These are phyloP conservation scores for Herpomyces periplanetae DNA, from an alignment of 2,329 filamentous ascomycete species.

Conservation along the genomic window DNA sequence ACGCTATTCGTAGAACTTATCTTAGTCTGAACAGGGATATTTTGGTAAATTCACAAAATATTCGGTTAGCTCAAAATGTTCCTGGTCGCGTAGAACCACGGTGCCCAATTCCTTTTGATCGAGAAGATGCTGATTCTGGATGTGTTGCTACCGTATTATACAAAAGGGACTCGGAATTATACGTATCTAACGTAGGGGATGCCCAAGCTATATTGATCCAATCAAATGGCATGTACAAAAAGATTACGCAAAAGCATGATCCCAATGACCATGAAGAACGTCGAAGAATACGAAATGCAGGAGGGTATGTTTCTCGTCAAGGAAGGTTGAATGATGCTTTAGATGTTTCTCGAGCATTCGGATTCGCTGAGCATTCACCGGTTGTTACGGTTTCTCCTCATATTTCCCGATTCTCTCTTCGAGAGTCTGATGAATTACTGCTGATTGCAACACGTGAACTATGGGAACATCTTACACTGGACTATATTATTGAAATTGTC, in stretches of 20 bases:
- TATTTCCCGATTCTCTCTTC: conserved; percentile 33
- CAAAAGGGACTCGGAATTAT: conserved; percentile 54
- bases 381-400: conserved; percentile 67
- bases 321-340: conserved; percentile 70
- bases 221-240: conserved; percentile 40
- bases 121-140: conserved; percentile 60
- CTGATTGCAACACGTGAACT: conserved; percentile 63
- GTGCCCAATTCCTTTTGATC: too few relatives aligned
- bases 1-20: conserved; percentile 57
- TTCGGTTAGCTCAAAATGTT: conserved; percentile 28
- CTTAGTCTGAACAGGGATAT: conserved; percentile 72
- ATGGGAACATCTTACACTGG: conserved; percentile 71
- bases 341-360: conserved; percentile 71
- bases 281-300: conserved; percentile 61
- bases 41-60: conserved; percentile 40
- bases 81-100: too few relatives aligned
- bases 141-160: conserved; percentile 75
- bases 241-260: conserved; percentile 66
- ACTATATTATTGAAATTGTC: conserved; percentile 64
- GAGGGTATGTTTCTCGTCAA: conserved; percentile 76
- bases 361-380: conserved; percentile 67
- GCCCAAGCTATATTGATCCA: conserved; percentile 81
- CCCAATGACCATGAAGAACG: conserved; percentile 52
- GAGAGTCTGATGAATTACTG: conserved; percentile 70
- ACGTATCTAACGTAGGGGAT: conserved; percentile 77